phyloP scores from a whole-genome alignment of 2,329 filamentous ascomycete genomes.

The Penicillium sp. region DNA sequence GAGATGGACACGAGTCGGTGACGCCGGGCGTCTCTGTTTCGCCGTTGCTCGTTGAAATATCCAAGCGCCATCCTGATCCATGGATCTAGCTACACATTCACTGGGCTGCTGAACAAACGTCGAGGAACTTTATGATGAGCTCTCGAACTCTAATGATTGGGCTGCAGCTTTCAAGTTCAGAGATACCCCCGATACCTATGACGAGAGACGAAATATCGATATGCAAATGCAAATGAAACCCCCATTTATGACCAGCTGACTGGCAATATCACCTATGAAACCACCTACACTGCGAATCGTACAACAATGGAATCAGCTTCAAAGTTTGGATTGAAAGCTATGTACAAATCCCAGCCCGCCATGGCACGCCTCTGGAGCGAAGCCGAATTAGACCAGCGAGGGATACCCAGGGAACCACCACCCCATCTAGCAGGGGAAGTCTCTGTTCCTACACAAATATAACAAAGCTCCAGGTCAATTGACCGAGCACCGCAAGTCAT shows the following conservation, averaged over 20 bases:
- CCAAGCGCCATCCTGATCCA: too few species aligned
- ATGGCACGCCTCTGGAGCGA: not conserved
- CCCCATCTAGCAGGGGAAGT: not conserved
- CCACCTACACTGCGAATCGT: not conserved
- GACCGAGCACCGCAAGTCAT: constrained; percentile 16
- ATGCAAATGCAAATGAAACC: not conserved
- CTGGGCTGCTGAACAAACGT: not conserved
- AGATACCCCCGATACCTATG: constrained; percentile 9
- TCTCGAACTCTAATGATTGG: not conserved
- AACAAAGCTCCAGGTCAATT: constrained; percentile 5
- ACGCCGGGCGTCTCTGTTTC: too few species aligned
- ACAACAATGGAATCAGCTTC: constrained; percentile 12
- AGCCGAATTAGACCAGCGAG: not conserved
- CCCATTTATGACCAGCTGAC: not conserved
- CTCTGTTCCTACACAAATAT: constrained; percentile 1
- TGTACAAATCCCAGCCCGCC: constrained; percentile 21
- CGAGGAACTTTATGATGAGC: not conserved
- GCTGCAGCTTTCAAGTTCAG: not conserved
- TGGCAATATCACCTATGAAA: not conserved
- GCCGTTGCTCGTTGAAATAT: too few species aligned
- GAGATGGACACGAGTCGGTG: too few species aligned
- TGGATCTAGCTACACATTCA: not conserved
- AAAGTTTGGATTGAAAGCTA: constrained; percentile 22
- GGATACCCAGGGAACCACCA: not conserved
- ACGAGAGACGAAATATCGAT: not conserved